phyloP scores from a whole-genome alignment of 1,139 yeast species.

The Arxiozyma telluris region DNA sequence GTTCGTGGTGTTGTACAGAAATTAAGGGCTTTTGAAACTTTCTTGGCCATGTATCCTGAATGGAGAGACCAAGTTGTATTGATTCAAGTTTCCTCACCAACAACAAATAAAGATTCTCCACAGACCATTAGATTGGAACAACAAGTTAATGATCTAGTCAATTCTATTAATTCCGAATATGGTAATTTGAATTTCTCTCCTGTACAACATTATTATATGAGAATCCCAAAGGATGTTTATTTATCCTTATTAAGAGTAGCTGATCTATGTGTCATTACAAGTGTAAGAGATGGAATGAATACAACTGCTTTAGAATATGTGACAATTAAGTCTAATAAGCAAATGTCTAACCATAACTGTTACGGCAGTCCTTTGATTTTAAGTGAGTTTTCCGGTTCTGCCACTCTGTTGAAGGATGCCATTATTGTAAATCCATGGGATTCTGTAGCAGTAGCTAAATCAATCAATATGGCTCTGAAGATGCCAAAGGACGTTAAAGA shows the following conservation, averaged over 20 bases:
- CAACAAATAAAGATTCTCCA: conserved; percentile 24
- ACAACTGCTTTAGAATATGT: conserved; percentile 91
- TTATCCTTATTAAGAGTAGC: conserved; percentile 81
- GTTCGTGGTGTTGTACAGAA: conserved; percentile 81
- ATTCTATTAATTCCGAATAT: conserved; percentile 71
- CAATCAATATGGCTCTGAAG: conserved; percentile 59
- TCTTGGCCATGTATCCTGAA: conserved; percentile 82
- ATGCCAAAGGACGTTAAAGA: conserved; percentile 40
- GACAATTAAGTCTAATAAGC: conserved; percentile 60
- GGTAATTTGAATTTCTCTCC: conserved; percentile 77
- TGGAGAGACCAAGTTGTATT: conserved; percentile 83
- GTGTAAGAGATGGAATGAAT: conserved; percentile 94
- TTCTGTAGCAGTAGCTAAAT: conserved; percentile 80
- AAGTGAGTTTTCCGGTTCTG: conserved; percentile 91
- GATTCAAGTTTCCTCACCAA: conserved; percentile 84
- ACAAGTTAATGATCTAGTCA: conserved; percentile 69
- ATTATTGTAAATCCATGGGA: conserved; percentile 95
- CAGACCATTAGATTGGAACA: conserved; percentile 46
- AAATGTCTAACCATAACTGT: conserved; percentile 28
- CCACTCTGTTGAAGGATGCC: conserved; percentile 70
- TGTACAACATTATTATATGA: conserved; percentile 84
- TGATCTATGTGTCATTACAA: conserved; percentile 79
- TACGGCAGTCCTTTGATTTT: conserved; percentile 64
- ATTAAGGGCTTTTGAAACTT: conserved; percentile 70
- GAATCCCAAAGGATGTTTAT: conserved; percentile 82